Evolutionary conservation across 805 yeast genomes (phyloP).

Genomic region (Maudiozyma bulderi): DNA sequence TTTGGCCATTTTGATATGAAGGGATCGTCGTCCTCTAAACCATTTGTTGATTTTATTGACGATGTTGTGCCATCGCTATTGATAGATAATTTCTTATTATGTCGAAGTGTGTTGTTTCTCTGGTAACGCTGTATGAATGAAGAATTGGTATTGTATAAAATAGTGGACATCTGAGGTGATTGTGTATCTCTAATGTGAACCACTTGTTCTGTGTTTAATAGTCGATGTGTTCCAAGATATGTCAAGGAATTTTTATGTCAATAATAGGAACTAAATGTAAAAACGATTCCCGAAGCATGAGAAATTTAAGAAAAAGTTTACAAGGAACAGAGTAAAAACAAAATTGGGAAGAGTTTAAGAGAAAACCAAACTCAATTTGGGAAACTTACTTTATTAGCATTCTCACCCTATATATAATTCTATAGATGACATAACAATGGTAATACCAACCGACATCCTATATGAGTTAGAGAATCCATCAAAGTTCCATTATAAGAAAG

Average conservation of each 20-base stretch:
- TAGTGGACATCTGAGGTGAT: constrained; percentile 11
- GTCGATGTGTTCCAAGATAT: too few relatives aligned
- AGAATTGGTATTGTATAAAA: constrained; percentile 26
- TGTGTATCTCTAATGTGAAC: too few relatives aligned
- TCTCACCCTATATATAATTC: neutral
- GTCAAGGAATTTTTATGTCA: too few relatives aligned
- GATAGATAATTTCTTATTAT: neutral
- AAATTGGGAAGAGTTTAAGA: too few relatives aligned
- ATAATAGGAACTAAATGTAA: too few relatives aligned
- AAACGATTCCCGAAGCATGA: too few relatives aligned
- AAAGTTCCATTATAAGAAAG: constrained; percentile 17
- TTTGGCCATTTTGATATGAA: constrained; percentile 13
- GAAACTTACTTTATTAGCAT: too few relatives aligned
- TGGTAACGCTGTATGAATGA: constrained; percentile 22
- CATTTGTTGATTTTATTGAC: constrained; percentile 2
- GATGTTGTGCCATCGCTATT: neutral
- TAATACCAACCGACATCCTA: neutral
- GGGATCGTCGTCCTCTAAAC: constrained; percentile 1
- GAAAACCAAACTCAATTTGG: too few relatives aligned
- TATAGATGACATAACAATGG: neutral
- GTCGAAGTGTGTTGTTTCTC: constrained; percentile 6
- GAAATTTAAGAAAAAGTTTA: too few relatives aligned
- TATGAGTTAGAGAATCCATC: constrained; percentile 13
- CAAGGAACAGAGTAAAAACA: too few relatives aligned
- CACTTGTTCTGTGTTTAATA: too few relatives aligned